These are phyloP conservation scores for Zygotorulaspora sp. DNA, from an alignment of 805 yeast species.

Conservation along the genomic window DNA sequence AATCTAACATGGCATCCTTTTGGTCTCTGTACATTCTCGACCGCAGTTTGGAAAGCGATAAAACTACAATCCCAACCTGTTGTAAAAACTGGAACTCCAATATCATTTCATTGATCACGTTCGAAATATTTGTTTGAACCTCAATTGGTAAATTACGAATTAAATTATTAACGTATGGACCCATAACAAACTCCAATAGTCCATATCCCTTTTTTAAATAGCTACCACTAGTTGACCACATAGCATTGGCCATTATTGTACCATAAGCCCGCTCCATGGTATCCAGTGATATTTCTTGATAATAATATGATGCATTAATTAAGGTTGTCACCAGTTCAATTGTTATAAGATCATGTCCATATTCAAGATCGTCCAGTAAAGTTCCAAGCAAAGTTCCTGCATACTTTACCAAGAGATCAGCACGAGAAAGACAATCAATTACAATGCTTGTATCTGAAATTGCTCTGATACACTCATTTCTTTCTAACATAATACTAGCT, in stretches of 20 bases:
- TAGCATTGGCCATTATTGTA: constrained; percentile 14
- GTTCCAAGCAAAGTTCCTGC: constrained; percentile 7
- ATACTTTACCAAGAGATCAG: constrained; percentile 13
- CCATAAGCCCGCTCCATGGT: constrained; percentile 28
- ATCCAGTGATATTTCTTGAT: constrained; percentile 22
- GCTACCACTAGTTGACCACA: constrained; percentile 29
- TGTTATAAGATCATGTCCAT: neutral
- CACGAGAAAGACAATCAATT: constrained; percentile 10
- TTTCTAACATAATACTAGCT: constrained; percentile 7
- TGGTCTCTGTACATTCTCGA: constrained; percentile 20
- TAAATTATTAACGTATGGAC: neutral
- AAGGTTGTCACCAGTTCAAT: constrained; percentile 10
- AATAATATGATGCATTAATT: constrained; percentile 21
- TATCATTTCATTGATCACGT: constrained; percentile 9
- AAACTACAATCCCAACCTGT: constrained; percentile 28
- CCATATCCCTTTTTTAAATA: constrained; percentile 30
- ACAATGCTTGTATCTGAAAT: neutral
- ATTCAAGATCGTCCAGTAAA: neutral
- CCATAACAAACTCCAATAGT: constrained; percentile 18
- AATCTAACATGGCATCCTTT: constrained; percentile 27
- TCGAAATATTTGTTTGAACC: neutral
- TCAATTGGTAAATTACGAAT: neutral
- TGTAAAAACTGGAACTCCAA: constrained; percentile 25
- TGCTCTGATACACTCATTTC: constrained; percentile 9
- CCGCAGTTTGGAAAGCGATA: constrained; percentile 32